Evolutionary conservation across 2,329 filamentous ascomycete species (phyloP), one percentile per base, ranked within the genome.

Genomic region (Trichoderma sp.): DNA sequence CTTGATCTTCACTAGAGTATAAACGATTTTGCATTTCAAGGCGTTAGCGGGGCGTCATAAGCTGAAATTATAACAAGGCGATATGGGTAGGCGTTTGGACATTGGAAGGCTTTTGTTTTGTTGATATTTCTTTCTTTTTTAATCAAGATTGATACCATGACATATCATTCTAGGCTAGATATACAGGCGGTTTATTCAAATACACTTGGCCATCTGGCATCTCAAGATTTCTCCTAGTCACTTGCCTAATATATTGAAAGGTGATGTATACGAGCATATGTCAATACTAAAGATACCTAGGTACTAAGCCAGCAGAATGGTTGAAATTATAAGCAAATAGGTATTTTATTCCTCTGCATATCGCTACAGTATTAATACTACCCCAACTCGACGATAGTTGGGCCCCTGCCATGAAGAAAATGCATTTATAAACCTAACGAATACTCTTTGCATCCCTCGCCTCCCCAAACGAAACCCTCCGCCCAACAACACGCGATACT

Each of bases 111-210:
- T 70, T 24, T 63, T 62, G 8, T 62, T 28, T 6, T 8, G 24
- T 14, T 15, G 7, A 30, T 26, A 51, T 32, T 21, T 61, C 24
- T 6, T 51, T 26, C 36, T 8, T 9, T 21, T 36, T 26, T n/a
- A 32, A 60, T 32, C 5, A 24, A 36, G 21, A 39, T 53, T 26
- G 58, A 72, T 72, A 63, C 71, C 57, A 72, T 34, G 71, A 64
- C 63, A 72, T 64, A 60, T 34, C n/a, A 63, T 36, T 51, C 60
- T 69, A 66, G 36, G 43, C 36, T 68, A 72, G 70, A 72, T 56
- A 65, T 66, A 66, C 28, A 71, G 28, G 24, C 18, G 2, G 39
- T 39, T 43, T 30, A 62, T 61, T 61, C 64, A 47, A 66, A 32
- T 6, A 21, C 8, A 61, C 8, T 12, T 60, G 28, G 9, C 56